Conservation (phyloP, 495 filamentous ascomycete genomes). For the Penicillium taxi region DNA sequence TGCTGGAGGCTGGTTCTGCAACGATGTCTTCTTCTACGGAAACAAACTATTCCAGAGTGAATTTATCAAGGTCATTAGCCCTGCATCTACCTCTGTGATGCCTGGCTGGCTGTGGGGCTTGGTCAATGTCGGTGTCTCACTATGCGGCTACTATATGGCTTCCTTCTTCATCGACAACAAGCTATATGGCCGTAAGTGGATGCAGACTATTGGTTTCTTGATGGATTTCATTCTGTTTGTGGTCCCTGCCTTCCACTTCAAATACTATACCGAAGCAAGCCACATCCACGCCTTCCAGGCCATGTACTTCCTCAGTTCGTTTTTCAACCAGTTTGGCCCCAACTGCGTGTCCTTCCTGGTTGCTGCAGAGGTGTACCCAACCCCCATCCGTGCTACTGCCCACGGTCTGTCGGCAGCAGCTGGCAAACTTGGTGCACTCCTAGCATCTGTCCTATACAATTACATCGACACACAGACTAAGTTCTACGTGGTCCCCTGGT, state of each 20-base stretch:
- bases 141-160: constrained; percentile 75
- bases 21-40: constrained; percentile 95
- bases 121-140: constrained; percentile 73
- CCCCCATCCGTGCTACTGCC: constrained; percentile 79
- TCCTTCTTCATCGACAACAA: constrained; percentile 83
- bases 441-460: constrained; percentile 79
- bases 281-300: constrained; percentile 77
- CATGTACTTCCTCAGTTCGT: constrained; percentile 85
- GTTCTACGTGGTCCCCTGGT: constrained; percentile 88
- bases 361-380: constrained; percentile 85
- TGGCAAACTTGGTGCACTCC: constrained; percentile 76
- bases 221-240: constrained; percentile 81
- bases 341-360: constrained; percentile 89
- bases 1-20: constrained; percentile 76
- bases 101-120: constrained; percentile 84
- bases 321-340: constrained; percentile 96
- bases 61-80: constrained; percentile 71
- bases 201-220: constrained; percentile 86
- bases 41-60: constrained; percentile 93
- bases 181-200: constrained; percentile 82
- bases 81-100: constrained; percentile 57
- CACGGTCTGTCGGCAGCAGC: constrained; percentile 82
- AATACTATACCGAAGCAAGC: constrained; percentile 59
- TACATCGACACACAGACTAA: constrained; percentile 71
- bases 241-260: constrained; percentile 73